Conservation (phyloP, 176 grass and related monocot species). For the Zea luxurians region DNA sequence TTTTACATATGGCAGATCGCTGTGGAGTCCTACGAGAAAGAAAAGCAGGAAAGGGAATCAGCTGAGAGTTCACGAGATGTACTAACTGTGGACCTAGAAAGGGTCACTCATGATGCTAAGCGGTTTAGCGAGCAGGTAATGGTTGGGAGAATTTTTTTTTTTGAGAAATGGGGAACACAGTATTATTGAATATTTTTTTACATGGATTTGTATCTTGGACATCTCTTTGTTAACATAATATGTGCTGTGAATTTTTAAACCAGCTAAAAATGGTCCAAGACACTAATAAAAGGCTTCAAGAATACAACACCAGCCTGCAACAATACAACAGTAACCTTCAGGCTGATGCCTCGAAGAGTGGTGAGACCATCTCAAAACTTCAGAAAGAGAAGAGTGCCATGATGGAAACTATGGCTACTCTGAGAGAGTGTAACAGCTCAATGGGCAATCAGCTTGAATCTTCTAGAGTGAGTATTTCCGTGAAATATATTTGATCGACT, state of each 20-base stretch:
- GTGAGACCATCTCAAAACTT: constrained; percentile 65
- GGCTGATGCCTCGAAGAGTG: constrained; percentile 69
- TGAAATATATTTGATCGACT: not conserved
- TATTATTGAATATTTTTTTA: not conserved
- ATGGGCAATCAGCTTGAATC: constrained; percentile 76
- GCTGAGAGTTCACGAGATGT: constrained; percentile 43
- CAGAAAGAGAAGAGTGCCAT: constrained; percentile 85
- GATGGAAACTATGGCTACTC: constrained; percentile 59
- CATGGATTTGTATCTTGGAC: not conserved
- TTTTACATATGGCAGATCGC: constrained; percentile 44
- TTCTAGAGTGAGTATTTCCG: constrained; percentile 51
- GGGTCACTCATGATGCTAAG: constrained; percentile 55
- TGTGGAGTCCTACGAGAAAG: constrained; percentile 59
- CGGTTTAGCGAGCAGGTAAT: constrained; percentile 78
- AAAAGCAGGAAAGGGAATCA: constrained; percentile 51
- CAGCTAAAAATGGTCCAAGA: constrained; percentile 91
- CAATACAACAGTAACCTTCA: constrained; percentile 95
- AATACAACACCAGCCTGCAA: constrained; percentile 85
- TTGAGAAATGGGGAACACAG: constrained; percentile 29
- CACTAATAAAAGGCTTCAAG: constrained; percentile 69
- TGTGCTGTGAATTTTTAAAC: constrained; percentile 27
- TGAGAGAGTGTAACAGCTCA: constrained; percentile 64
- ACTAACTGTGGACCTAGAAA: constrained; percentile 65
- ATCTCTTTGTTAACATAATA: constrained; percentile 8
- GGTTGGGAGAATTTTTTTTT: not conserved